Evolutionary conservation across 352 stramenopile genomes (phyloP), one percentile per base, ranked within the genome.

Genomic region (Globisporangium emineosum): DNA sequence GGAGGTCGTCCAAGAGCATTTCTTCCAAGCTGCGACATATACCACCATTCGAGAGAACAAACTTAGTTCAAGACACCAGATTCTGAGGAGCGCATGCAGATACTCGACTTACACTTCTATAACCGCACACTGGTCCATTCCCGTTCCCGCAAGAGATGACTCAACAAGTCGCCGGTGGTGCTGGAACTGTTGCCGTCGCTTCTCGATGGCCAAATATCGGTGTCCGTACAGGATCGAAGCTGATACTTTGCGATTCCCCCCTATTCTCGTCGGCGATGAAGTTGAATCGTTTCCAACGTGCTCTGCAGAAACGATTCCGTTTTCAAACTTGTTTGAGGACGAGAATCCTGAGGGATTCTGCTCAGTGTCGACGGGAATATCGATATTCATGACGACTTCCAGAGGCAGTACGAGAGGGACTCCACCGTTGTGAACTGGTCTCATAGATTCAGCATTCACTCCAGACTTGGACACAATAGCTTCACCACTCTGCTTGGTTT

Each of bases 121-220:
- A 23, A 90, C 72, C 5, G 69, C 71, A 37, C 57, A 74, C 64
- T 90, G 81, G 35, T 81, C 43, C 77, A 89, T 85, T 19, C 79
- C 79, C 2, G 79, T 83, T 7, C 79, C 72, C 29, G 77, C 64
- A 3, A 90, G 57, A 3, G 81, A 87, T 25, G 81, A 69, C 50
- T 90, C 81, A 1, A 79, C 81, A 29, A 90, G 66, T 40, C 66
- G 68, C 19, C 79, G 76, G 54, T 90, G 76, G 25, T 79, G 77
- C 30, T 76, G 43, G 53, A 88, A 90, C 47, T 83, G 77, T 19
- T 65, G 66, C 27, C 72, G 64, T 33, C 64, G 75, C 27, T 83
- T 87, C 54, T 90, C 79, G 17, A 90, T 83, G 12, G 29, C 13
- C 13, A 62, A 5, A 17, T 60, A 69, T n/a, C 59, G 50, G 0